Evolutionary conservation across 2,329 filamentous ascomycete species (phyloP).

Genomic region (Akanthomyces dipterigenus): DNA sequence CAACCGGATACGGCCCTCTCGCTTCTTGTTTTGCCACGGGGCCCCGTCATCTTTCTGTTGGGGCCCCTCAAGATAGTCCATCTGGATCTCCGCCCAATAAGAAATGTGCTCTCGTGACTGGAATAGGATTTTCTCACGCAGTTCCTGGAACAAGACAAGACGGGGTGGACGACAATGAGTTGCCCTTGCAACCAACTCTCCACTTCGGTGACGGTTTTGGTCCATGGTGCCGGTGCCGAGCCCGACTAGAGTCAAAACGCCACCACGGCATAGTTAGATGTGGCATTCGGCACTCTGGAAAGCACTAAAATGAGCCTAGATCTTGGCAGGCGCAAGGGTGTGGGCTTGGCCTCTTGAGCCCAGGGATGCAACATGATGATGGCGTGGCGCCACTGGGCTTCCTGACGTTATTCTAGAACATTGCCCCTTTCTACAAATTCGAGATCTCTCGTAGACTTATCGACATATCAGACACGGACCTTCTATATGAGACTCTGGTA

Average conservation of each 20-base stretch:
- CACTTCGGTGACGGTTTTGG: neutral
- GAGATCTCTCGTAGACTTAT: neutral
- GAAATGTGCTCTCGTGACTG: neutral
- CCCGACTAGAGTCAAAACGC: neutral
- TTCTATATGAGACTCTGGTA: too few relatives aligned
- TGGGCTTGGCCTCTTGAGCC: neutral
- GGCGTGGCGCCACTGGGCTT: neutral
- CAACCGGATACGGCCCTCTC: neutral
- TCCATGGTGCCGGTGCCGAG: neutral
- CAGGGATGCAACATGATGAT: neutral
- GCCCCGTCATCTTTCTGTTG: constrained; percentile 6
- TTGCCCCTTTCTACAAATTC: neutral
- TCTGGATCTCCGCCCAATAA: neutral
- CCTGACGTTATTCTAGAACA: neutral
- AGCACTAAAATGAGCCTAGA: neutral
- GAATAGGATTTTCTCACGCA: neutral
- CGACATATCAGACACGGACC: too few relatives aligned
- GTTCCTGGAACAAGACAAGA: neutral
- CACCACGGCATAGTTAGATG: neutral
- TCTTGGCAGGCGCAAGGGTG: constrained; percentile 3
- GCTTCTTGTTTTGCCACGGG: constrained; percentile 1
- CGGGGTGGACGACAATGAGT: neutral
- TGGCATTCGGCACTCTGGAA: neutral
- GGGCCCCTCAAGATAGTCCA: neutral
- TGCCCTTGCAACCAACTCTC: neutral